Evolutionary conservation across 441 rosid genomes (phyloP), one percentile per base, ranked within the genome.

Genomic region (Populus hybrid): DNA sequence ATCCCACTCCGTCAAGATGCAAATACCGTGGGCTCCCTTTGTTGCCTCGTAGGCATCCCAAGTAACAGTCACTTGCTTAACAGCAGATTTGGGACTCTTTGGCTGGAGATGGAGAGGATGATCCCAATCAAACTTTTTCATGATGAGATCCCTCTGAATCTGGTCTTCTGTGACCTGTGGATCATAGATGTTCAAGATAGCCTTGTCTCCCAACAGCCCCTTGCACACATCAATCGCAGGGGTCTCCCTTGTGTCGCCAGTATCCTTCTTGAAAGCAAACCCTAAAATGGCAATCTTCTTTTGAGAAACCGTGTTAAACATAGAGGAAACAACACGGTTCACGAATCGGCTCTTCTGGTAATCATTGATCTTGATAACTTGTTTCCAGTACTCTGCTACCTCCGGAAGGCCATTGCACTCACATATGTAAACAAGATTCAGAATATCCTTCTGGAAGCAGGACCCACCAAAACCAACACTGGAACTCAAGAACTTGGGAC

Each of bases 391-490:
- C 78, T 92, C 90, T 1, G 98, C 97, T 7, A 92, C 98, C 76
- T 95, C 99, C 0, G 97, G 92, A 75, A 95, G 90, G 75, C 99
- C 98, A 73, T 93, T 90, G 96, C 99, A 95, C 72, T 95, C 98
- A 1, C 98, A 95, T 70, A 95, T 93, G 86, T 95, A 95, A 70
- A 95, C 94, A 73, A 95, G 87, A 80, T 93, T 93, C 75, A 95
- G 81, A 66, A 95, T 95, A 2, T 93, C 99, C 79, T 95, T 95
- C 83, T 95, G 98, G 85, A 95, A 95, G 85, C 99, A 95, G 18
- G 98, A 93, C 6, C 99, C 99, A 2, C 99, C 98, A 6, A 95
- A 95, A 59, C 99, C 99, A 5, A 95, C 99, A 84, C 99, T 95
- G 0, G 97, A 88, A 76, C 90, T 92, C 79, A 95, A 84, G 83